Evolutionary conservation across 768 basidiomycete genomes (phyloP), one percentile per base, ranked within the genome.

Genomic region (Rickenella mellea): DNA sequence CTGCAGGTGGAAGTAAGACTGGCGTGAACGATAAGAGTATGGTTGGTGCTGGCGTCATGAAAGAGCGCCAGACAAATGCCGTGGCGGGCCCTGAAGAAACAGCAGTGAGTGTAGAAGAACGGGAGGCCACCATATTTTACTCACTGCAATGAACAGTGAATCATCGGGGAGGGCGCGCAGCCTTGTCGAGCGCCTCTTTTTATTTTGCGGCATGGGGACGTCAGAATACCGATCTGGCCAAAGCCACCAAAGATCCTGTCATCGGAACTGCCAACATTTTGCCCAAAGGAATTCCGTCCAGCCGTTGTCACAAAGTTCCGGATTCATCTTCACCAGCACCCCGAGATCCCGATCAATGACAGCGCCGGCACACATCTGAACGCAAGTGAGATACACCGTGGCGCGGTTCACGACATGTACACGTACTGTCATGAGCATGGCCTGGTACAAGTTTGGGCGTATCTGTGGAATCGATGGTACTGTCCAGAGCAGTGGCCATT

Each of bases 401-500:
- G n/a, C 27, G 42, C 50, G 19, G 44, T 42, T 7, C 40, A 51
- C 27, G 46, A 56, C 19, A 49, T 49, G 42, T 59, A 58, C 49
- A 45, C 48, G 15, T 55, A 48, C 36, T 59, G 56, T 32, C 46
- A 44, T 24, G 11, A 31, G 19, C 45, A 56, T 27, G 39, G 48
- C 27, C 52, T 59, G 6, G 30, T 45, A 3, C 51, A 59, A 37
- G 53, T 53, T 20, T 59, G 55, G 56, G 58, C 55, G 5, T 58
- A 60, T 44, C 20, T 60, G 22, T 60, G 58, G 55, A 57, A 54
- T 32, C 42, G 45, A 6, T 59, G 59, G 60, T 61, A 58, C 46
- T 43, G 41, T 8, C 52, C 47, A 15, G 39, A 50, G 5, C 54
- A 52, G 33, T 61, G 60, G 58, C 22, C 14, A 8, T 47, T 58